These are phyloP conservation scores for Phytophthora sansomeana DNA, from an alignment of 352 stramenopile genomes.

Conservation along the genomic window DNA sequence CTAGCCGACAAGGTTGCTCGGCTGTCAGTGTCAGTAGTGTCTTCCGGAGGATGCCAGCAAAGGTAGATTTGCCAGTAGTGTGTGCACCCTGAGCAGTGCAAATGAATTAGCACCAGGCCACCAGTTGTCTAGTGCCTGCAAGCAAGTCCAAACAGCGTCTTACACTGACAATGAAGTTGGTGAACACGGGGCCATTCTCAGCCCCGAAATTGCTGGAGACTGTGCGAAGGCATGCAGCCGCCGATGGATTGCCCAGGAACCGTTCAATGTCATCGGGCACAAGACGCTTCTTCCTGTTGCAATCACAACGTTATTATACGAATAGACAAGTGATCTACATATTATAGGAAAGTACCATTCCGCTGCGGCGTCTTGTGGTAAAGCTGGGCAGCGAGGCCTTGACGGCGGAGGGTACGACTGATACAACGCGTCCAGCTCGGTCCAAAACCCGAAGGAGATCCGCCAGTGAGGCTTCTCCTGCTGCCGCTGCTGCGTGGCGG, in stretches of 20 bases:
- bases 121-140: not conserved
- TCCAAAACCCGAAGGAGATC: slow-evolving; percentile 67
- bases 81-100: slow-evolving; percentile 45
- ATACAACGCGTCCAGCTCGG: slow-evolving; percentile 63
- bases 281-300: slow-evolving; percentile 46
- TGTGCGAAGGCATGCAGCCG: slow-evolving; percentile 34
- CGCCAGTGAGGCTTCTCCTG: slow-evolving; percentile 48
- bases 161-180: slow-evolving; percentile 80
- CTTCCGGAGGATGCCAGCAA: slow-evolving; percentile 52
- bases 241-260: slow-evolving; percentile 60
- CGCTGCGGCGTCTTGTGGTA: slow-evolving; percentile 26
- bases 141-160: not conserved
- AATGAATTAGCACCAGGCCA: not conserved
- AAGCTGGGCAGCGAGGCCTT: slow-evolving; percentile 59
- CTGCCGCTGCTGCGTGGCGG: slow-evolving; percentile 17
- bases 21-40: slow-evolving; percentile 30
- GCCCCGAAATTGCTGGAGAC: slow-evolving; percentile 43
- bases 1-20: slow-evolving; percentile 36
- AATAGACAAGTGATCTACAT: no score
- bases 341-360: slow-evolving; percentile 47
- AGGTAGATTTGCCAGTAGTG: slow-evolving; percentile 59
- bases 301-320: not conserved
- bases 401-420: slow-evolving; percentile 35
- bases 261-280: slow-evolving; percentile 41
- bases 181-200: slow-evolving; percentile 14